Conservation (phyloP, 768 basidiomycete genomes). For the Scleroderma citrinum region DNA sequence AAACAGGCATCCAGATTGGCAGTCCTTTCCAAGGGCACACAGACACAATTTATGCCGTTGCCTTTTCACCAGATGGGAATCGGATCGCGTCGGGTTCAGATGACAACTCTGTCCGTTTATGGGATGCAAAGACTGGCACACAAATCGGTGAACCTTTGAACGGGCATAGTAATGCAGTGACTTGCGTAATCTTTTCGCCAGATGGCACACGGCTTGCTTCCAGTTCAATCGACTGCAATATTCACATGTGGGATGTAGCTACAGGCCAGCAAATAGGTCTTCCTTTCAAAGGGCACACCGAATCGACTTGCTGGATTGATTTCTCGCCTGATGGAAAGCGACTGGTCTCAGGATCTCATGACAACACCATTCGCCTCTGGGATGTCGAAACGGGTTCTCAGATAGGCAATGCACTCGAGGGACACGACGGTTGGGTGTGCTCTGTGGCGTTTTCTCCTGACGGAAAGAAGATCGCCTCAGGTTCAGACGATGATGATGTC, state of each 20-base stretch:
- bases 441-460: slow-evolving; percentile 7
- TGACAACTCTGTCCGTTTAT: slow-evolving; percentile 3
- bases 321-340: slow-evolving; percentile 3
- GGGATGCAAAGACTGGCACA: slow-evolving; percentile 1
- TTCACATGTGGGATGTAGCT: slow-evolving; percentile 12
- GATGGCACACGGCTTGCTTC: slow-evolving; percentile 17
- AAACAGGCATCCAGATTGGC: not conserved
- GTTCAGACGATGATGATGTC: slow-evolving; percentile 1
- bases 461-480: slow-evolving; percentile 3
- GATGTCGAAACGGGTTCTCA: slow-evolving; percentile 5
- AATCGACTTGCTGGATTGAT: not conserved
- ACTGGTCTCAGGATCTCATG: slow-evolving; percentile 1
- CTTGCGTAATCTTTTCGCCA: slow-evolving; percentile 13
- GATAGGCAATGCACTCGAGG: slow-evolving; percentile 1
- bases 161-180: slow-evolving; percentile 13
- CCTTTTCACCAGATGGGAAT: slow-evolving; percentile 13
- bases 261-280: not conserved
- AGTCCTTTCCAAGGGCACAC: slow-evolving; percentile 2
- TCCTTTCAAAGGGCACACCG: not conserved
- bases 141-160: not conserved
- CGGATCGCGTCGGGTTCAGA: slow-evolving; percentile 7
- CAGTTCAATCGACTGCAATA: slow-evolving; percentile 9
- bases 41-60: not conserved
- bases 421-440: not conserved
- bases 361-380: slow-evolving; percentile 1